Evolutionary conservation across 164 flowering plant species (phyloP).

Genomic region (Euptelea pleiosperma): DNA sequence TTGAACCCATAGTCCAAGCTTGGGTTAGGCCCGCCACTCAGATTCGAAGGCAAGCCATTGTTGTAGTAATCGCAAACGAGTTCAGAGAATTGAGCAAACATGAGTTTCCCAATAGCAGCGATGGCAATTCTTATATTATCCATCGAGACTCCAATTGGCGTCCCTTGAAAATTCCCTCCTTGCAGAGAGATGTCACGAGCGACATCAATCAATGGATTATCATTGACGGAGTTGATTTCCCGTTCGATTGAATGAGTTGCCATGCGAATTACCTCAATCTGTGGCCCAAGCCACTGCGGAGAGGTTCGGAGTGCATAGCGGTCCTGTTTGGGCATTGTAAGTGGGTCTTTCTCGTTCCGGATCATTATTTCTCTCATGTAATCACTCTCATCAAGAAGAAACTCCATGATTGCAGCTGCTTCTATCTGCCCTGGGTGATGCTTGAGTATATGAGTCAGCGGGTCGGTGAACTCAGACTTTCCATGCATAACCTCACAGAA

Average conservation of each 20-base stretch:
- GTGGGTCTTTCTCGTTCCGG: conserved; percentile 28
- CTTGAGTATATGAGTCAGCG: conserved; percentile 36
- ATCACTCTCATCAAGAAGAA: conserved; percentile 29
- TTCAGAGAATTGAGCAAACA: conserved; percentile 47
- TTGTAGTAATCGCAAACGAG: conserved; percentile 41
- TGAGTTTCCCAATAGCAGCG: conserved; percentile 42
- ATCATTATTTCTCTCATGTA: conserved; percentile 31
- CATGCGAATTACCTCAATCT: conserved; percentile 36
- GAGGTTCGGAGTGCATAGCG: conserved; percentile 40
- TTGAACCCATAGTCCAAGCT: conserved; percentile 48
- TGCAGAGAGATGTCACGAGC: conserved; percentile 31
- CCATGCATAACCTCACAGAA: conserved; percentile 41
- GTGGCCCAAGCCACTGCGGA: conserved; percentile 48
- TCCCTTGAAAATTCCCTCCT: conserved; percentile 47
- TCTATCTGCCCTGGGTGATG: conserved; percentile 51
- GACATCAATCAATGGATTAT: conserved; percentile 36
- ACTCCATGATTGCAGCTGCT: conserved; percentile 43
- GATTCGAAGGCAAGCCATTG: conserved; percentile 43
- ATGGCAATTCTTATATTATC: conserved; percentile 38
- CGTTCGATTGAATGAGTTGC: conserved; percentile 33
- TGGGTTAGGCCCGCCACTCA: conserved; percentile 34
- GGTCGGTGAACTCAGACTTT: conserved; percentile 38
- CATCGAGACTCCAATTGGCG: conserved; percentile 48
- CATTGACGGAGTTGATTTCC: conserved; percentile 46
- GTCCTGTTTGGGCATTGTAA: conserved; percentile 42